Conservation (phyloP, 176 grass and related monocot species). For the Zoysia japonica region DNA sequence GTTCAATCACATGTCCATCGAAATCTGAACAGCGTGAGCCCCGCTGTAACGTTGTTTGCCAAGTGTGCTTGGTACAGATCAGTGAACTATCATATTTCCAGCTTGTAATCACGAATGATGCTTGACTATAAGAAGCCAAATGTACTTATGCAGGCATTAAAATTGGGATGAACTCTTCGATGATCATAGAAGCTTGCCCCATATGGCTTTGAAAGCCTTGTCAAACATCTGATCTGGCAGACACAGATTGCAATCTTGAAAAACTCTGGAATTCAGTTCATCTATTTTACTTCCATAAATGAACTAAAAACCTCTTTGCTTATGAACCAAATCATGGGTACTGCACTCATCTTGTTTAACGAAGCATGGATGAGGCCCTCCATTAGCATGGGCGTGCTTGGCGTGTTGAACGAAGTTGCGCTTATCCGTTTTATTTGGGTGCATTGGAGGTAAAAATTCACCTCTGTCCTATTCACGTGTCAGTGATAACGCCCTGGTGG, state of each 20-base stretch:
- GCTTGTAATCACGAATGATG: background rate
- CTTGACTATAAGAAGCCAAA: background rate
- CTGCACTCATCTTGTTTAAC: constrained; percentile 31
- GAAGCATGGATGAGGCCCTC: constrained; percentile 4
- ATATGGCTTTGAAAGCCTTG: background rate
- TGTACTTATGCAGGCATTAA: background rate
- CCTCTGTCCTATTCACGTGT: no score
- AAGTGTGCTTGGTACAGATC: background rate
- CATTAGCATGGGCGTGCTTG: background rate
- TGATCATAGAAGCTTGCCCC: background rate
- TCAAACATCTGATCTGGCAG: background rate
- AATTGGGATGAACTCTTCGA: background rate
- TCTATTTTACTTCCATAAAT: background rate
- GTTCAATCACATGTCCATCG: background rate
- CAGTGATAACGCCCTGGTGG: no score
- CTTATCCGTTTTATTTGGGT: background rate
- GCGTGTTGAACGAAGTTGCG: background rate
- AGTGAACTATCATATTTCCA: background rate
- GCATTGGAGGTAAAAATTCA: no score
- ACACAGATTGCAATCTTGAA: constrained; percentile 14
- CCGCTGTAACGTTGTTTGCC: background rate
- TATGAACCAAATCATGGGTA: constrained; percentile 15
- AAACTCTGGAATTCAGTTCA: background rate
- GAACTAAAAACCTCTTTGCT: background rate
- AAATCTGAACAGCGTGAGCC: background rate